A percentile compares a stretch with the other conserved stretches of the same genome.
These are phyloP conservation scores for Aspergillus costaricaensis DNA, from an alignment of 2,329 filamentous ascomycete species.

Conservation along the genomic window DNA sequence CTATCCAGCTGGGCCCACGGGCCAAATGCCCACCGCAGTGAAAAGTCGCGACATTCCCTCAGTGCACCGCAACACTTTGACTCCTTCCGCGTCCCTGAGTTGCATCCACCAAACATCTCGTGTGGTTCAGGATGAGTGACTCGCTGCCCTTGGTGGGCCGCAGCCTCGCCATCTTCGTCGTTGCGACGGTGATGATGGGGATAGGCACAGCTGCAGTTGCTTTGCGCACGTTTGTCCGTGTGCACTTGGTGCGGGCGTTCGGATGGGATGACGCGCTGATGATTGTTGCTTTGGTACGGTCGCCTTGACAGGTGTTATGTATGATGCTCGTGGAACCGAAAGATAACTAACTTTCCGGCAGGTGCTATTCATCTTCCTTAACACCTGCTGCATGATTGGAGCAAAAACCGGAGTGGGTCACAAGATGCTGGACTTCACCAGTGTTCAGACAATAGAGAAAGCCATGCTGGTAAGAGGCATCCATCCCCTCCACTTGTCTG, in stretches of 20 bases:
- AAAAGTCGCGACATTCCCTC: not conserved
- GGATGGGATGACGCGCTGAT: conserved; percentile 30
- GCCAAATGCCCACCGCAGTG: not conserved
- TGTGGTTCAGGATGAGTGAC: conserved; percentile 8
- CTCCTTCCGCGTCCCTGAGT: not conserved
- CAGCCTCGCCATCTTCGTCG: conserved; percentile 23
- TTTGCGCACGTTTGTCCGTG: conserved; percentile 25
- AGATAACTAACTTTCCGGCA: not conserved
- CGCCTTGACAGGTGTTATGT: not conserved
- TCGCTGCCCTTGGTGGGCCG: conserved; percentile 21
- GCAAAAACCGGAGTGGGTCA: conserved; percentile 12
- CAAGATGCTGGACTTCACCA: conserved; percentile 6
- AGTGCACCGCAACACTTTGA: not conserved
- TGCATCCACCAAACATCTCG: no score
- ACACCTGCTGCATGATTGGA: conserved; percentile 9
- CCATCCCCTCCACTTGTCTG: not conserved
- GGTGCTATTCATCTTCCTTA: conserved; percentile 6
- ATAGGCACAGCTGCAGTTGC: conserved; percentile 21
- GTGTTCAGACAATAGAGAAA: not conserved
- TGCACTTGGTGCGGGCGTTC: conserved; percentile 23
- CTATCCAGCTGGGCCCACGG: no score
- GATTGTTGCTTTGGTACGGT: conserved; percentile 24
- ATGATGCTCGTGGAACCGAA: not conserved
- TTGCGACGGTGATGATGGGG: conserved; percentile 22
- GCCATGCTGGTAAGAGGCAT: conserved; percentile 9